These are phyloP conservation scores for Gamarada debralockiae DNA, from an alignment of 495 filamentous ascomycete genomes.

Conservation along the genomic window DNA sequence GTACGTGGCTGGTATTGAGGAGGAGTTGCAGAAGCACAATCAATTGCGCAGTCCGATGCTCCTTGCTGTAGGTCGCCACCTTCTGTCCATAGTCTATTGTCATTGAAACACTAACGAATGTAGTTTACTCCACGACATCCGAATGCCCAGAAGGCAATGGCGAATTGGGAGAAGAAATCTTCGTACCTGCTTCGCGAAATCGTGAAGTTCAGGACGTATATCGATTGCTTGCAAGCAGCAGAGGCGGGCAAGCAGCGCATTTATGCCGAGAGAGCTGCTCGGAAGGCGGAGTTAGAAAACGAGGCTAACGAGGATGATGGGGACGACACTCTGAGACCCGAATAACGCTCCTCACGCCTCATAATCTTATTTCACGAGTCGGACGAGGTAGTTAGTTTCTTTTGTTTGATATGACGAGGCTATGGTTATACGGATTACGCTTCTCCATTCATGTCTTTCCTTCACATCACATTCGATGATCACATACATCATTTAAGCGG, in stretches of 20 bases:
- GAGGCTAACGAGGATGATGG: conserved; percentile 4
- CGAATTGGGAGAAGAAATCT: conserved; percentile 96
- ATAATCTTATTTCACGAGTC: background rate
- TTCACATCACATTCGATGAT: no score
- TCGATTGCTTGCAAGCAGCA: conserved; percentile 64
- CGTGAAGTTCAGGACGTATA: conserved; percentile 93
- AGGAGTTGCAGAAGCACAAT: conserved; percentile 83
- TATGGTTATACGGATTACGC: conserved; percentile 9
- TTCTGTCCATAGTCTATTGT: background rate
- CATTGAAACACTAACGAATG: conserved; percentile 1
- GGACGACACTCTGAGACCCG: background rate
- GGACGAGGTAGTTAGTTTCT: background rate
- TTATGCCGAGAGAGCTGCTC: conserved; percentile 44
- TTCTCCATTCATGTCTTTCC: background rate
- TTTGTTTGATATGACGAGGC: background rate
- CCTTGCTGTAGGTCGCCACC: conserved; percentile 55
- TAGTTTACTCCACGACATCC: conserved; percentile 79
- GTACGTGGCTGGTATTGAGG: conserved; percentile 84
- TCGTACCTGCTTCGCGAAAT: conserved; percentile 90
- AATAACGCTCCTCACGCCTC: background rate
- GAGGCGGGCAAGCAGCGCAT: conserved; percentile 38
- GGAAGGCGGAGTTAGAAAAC: conserved; percentile 26
- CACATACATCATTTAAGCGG: no score
- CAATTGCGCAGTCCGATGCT: conserved; percentile 80
- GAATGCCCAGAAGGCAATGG: conserved; percentile 78